These are phyloP conservation scores for Epichloe glyceriae DNA, from an alignment of 2,329 filamentous ascomycete genomes.

Conservation along the genomic window DNA sequence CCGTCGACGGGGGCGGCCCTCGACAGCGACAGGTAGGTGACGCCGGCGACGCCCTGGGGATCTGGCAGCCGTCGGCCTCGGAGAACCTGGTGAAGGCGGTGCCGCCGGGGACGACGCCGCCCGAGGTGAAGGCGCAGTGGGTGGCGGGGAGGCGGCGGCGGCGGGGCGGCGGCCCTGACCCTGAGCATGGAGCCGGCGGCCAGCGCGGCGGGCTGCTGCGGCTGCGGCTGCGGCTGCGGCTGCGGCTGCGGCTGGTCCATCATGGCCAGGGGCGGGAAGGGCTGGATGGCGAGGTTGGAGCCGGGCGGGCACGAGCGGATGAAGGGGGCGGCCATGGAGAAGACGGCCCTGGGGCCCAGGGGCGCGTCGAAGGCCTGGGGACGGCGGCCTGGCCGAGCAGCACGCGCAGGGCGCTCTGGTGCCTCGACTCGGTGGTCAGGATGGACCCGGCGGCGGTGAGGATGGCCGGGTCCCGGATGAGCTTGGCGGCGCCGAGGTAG, in stretches of 20 bases:
- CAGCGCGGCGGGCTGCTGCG: constrained; percentile 23
- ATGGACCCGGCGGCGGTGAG: constrained; percentile 57
- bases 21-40: constrained; percentile 56
- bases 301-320: constrained; percentile 56
- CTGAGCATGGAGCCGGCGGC: constrained; percentile 17
- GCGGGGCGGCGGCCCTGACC: constrained; percentile 33
- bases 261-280: constrained; percentile 45
- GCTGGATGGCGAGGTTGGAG: constrained; percentile 49
- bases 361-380: constrained; percentile 59
- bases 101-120: constrained; percentile 40
- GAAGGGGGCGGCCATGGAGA: constrained; percentile 61
- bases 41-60: constrained; percentile 48
- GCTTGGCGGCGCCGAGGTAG: constrained; percentile 56
- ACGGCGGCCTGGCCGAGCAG: constrained; percentile 45
- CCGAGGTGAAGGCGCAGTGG: constrained; percentile 56
- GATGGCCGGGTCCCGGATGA: constrained; percentile 45
- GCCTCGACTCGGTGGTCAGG: constrained; percentile 59
- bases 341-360: constrained; percentile 54
- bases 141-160: constrained; percentile 32
- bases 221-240: constrained; percentile 16
- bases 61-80: constrained; percentile 37
- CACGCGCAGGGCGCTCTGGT: constrained; percentile 59
- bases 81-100: constrained; percentile 47
- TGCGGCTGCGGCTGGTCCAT: constrained; percentile 12
- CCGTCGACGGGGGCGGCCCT: constrained; percentile 36